Base-by-base conservation (phyloP, 179 eudicot genomes). In the Spinacia oleracea region DNA sequence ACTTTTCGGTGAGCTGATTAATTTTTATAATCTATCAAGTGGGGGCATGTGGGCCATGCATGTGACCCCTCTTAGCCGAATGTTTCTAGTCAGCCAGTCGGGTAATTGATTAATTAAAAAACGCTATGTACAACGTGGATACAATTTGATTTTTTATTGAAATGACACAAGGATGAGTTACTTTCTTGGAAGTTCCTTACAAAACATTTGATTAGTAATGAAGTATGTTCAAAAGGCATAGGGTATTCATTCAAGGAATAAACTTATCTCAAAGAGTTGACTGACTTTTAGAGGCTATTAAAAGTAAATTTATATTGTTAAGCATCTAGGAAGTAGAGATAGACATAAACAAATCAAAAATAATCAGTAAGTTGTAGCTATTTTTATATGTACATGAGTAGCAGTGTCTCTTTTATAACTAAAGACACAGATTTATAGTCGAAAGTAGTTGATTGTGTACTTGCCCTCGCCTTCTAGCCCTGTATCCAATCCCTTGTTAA, bases 401-500 rank as follows among this genome's bases (percentile, higher is more conserved):
- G n/a, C n/a, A n/a, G n/a, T 38, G 4, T 20, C 29, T 68, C 29
- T 16, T 6, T 31, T 50, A 15, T 1, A 15, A 16, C 8, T 5
- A 56, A n/a, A 34, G 15, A 16, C 48, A 38, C 48, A 42, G 5
- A 2, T 40, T 78, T 63, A 86, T 51, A 85, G 7, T 77, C 79
- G 89, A 72, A 85, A 89, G 73, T 79, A 87, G 81, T 81, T 77
- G 29, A 75, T 83, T 9, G 72, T 67, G 51, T 67, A 67, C 84
- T 89, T 82, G 18, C 86, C 73, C 81, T 89, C 89, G 43, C 90
- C 90, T 55, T 82, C 89, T 60, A 92, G 25, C 77, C 81, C 95
- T 82, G 85, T 91, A 1, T 80, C 73, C 77, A 87, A 85, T 85
- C 88, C 89, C 79, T 82, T 88, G 46, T 46, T 58, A 78, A 86